A percentile compares a stretch with the other conserved stretches of the same genome.
Conservation (phyloP, 805 yeast genomes). For the Metschnikowia cerradonensis region DNA sequence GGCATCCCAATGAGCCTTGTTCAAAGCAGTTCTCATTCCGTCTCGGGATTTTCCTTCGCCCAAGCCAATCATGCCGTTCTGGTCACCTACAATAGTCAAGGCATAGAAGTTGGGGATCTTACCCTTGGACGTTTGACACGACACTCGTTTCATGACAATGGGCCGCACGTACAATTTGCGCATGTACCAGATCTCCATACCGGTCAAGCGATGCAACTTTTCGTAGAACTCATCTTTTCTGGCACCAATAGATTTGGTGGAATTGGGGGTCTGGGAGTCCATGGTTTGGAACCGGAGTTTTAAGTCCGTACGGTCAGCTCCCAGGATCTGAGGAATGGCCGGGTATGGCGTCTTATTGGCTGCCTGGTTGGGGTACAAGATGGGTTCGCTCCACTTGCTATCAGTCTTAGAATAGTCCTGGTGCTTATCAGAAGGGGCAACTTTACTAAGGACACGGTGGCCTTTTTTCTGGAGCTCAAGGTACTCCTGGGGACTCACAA, state of each 20-base stretch:
- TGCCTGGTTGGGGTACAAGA: constrained; percentile 47
- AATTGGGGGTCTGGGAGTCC: constrained; percentile 4
- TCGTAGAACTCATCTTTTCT: constrained; percentile 38
- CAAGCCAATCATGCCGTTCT: constrained; percentile 87
- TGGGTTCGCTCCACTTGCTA: constrained; percentile 68
- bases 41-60: constrained; percentile 92
- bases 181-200: constrained; percentile 60
- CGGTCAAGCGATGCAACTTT: constrained; percentile 60
- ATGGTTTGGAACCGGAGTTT: constrained; percentile 28
- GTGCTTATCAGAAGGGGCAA: constrained; percentile 60
- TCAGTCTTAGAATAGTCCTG: constrained; percentile 72
- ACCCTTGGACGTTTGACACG: constrained; percentile 90
- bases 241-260: constrained; percentile 3
- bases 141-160: constrained; percentile 70
- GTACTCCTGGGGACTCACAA: constrained; percentile 64
- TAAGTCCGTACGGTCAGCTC: constrained; percentile 47
- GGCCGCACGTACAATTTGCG: constrained; percentile 60
- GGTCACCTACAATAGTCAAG: constrained; percentile 86
- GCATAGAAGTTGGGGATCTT: constrained; percentile 80
- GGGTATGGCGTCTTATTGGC: constrained; percentile 53
- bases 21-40: constrained; percentile 68
- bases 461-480: constrained; percentile 33
- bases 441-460: constrained; percentile 35
- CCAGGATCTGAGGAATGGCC: constrained; percentile 50
- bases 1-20: constrained; percentile 91